phyloP scores from a whole-genome alignment of 1,139 yeast genomes.

The Hyphopichia pseudoburtonii region DNA sequence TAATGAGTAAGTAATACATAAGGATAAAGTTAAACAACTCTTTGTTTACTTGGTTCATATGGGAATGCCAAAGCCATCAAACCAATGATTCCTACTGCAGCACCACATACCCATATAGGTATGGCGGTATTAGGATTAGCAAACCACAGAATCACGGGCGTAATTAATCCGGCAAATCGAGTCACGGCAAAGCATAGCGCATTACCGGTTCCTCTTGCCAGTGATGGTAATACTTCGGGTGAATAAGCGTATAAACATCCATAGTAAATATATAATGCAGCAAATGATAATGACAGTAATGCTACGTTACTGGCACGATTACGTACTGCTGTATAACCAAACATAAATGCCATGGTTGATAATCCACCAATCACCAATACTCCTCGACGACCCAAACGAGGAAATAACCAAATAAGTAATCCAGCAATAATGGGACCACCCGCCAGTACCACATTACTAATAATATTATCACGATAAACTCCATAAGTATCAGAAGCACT shows the following conservation, averaged over 20 bases:
- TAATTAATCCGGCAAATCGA: conserved; percentile 28
- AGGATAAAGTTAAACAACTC: conserved; percentile 16
- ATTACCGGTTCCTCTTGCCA: conserved; percentile 37
- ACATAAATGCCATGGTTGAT: conserved; percentile 32
- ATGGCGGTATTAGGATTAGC: conserved; percentile 26
- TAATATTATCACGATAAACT: conserved; percentile 32
- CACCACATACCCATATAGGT: conserved; percentile 39
- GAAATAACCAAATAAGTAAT: conserved; percentile 22
- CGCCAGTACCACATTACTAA: conserved; percentile 27
- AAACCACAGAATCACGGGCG: conserved; percentile 32
- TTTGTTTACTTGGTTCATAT: conserved; percentile 32
- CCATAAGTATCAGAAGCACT: conserved; percentile 25
- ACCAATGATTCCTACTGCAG: conserved; percentile 31
- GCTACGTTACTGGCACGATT: conserved; percentile 30
- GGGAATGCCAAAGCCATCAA: conserved; percentile 30
- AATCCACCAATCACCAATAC: conserved; percentile 34
- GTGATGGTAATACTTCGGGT: conserved; percentile 35
- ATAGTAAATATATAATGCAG: conserved; percentile 31
- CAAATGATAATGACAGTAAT: conserved; percentile 28
- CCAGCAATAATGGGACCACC: conserved; percentile 38
- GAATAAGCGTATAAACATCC: conserved; percentile 34
- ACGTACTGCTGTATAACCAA: conserved; percentile 33
- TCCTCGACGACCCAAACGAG: conserved; percentile 32
- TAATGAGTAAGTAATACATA: not conserved
- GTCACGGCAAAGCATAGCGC: conserved; percentile 30